Evolutionary conservation across 441 rosid genomes (phyloP).

Genomic region (Brassica hybrid): DNA sequence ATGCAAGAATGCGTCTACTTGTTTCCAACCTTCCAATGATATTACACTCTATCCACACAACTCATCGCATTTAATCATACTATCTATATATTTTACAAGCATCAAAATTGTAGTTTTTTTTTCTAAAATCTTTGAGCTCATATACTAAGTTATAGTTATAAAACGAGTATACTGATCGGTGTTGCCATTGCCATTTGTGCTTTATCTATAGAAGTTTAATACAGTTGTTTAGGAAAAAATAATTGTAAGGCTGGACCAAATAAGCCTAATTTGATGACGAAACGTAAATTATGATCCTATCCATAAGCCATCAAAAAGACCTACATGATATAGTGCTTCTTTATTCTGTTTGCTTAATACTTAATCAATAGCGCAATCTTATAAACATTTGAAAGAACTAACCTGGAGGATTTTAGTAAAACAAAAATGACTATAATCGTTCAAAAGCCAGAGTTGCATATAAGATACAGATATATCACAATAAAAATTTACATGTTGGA

Average conservation of each 20-base stretch:
- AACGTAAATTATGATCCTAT: constrained; percentile 15
- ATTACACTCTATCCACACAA: constrained; percentile 39
- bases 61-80: constrained; percentile 25
- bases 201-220: background rate
- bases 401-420: too few relatives aligned
- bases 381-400: too few relatives aligned
- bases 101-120: background rate
- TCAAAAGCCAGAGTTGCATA: too few relatives aligned
- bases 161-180: background rate
- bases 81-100: background rate
- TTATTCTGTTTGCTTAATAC: too few relatives aligned
- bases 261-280: constrained; percentile 29
- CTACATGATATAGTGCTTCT: too few relatives aligned
- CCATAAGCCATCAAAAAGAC: background rate
- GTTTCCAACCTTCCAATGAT: constrained; percentile 38
- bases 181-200: background rate
- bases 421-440: too few relatives aligned
- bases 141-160: background rate
- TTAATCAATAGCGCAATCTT: too few relatives aligned
- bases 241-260: constrained; percentile 27
- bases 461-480: too few relatives aligned
- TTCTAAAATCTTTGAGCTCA: background rate
- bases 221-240: background rate
- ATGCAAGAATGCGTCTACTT: constrained; percentile 47
- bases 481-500: too few relatives aligned